phyloP scores from a whole-genome alignment of 345 rosid genomes.

The Leavenworthia alabamica region DNA sequence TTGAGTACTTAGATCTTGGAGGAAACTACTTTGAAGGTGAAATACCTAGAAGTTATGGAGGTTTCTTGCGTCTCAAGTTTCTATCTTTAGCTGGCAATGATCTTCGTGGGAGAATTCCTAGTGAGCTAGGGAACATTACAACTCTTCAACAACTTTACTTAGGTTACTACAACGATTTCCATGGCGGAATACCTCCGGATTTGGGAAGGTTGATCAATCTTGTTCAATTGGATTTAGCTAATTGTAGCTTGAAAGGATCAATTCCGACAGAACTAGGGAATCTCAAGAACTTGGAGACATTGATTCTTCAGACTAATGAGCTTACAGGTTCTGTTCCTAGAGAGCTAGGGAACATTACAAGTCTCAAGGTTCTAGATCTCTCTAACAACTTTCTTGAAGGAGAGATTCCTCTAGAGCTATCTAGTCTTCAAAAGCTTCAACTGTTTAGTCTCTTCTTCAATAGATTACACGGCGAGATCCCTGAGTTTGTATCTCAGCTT shows the following conservation, averaged over 20 bases:
- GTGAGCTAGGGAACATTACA: slow-evolving; percentile 60
- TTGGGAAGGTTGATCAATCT: slow-evolving; percentile 58
- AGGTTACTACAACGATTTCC: slow-evolving; percentile 66
- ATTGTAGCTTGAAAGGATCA: slow-evolving; percentile 63
- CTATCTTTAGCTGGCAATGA: slow-evolving; percentile 78
- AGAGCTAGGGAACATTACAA: slow-evolving; percentile 65
- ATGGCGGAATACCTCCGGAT: slow-evolving; percentile 68
- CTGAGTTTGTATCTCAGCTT: slow-evolving; percentile 50
- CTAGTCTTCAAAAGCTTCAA: slow-evolving; percentile 48
- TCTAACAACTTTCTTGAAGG: slow-evolving; percentile 71
- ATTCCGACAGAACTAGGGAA: slow-evolving; percentile 63
- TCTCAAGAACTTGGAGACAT: slow-evolving; percentile 54
- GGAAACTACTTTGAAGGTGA: slow-evolving; percentile 75
- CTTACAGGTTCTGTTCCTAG: slow-evolving; percentile 61
- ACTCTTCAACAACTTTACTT: slow-evolving; percentile 53
- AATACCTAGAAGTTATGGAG: slow-evolving; percentile 62
- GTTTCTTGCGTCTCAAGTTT: slow-evolving; percentile 45
- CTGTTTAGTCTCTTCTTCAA: slow-evolving; percentile 74
- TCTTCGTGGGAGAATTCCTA: slow-evolving; percentile 64
- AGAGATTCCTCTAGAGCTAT: slow-evolving; percentile 65
- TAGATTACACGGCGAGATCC: slow-evolving; percentile 74
- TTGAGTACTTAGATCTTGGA: slow-evolving; percentile 66
- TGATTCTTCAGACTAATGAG: slow-evolving; percentile 62
- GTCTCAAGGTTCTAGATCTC: slow-evolving; percentile 63
- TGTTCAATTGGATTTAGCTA: slow-evolving; percentile 66